These are phyloP conservation scores for Penicillium herquei DNA, from an alignment of 495 filamentous ascomycete species.

Conservation along the genomic window DNA sequence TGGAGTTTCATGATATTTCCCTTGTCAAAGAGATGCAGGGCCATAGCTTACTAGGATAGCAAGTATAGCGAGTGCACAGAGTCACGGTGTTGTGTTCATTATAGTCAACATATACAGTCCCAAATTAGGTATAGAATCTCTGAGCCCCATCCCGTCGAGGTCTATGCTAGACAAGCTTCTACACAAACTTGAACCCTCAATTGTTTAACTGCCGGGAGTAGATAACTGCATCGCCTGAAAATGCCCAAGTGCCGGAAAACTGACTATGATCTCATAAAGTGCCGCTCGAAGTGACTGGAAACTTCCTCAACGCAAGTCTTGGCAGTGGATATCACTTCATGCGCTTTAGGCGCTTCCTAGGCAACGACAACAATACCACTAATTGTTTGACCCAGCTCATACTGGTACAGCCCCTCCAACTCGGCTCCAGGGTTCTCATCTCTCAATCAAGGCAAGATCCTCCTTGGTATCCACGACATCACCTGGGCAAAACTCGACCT, in stretches of 20 bases:
- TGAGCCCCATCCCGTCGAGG: no score
- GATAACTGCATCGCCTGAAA: no score
- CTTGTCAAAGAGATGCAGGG: background rate
- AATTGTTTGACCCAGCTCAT: background rate
- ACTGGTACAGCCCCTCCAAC: background rate
- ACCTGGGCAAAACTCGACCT: background rate
- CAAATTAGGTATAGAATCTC: no score
- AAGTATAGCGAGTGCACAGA: no score
- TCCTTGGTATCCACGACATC: background rate
- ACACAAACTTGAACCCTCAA: no score
- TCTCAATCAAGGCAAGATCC: background rate
- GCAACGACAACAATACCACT: slow-evolving; percentile 7
- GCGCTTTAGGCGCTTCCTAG: background rate
- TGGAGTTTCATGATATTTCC: background rate
- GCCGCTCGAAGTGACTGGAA: background rate
- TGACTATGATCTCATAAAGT: background rate
- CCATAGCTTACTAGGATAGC: no score
- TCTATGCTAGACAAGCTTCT: no score
- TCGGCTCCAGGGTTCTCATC: background rate
- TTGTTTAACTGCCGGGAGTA: no score
- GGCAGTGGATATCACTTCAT: slow-evolving; percentile 3
- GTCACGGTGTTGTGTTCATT: no score
- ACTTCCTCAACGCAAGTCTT: background rate
- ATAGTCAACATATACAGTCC: no score
- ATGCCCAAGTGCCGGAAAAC: no score